Evolutionary conservation across 2,329 filamentous ascomycete species (phyloP).

Genomic region (Sordariomycetes sp.): DNA sequence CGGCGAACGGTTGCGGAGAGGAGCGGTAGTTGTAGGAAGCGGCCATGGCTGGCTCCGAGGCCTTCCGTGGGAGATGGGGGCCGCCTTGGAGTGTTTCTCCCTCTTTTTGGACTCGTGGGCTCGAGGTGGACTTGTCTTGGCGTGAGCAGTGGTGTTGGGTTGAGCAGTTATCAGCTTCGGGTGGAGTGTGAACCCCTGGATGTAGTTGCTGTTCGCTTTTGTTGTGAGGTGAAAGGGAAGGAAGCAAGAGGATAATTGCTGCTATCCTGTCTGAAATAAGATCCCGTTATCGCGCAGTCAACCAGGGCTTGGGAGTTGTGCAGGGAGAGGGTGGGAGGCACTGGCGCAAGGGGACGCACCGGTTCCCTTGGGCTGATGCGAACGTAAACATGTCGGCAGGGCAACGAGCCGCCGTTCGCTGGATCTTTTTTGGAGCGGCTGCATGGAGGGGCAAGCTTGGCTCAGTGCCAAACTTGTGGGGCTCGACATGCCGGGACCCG

Average conservation of each 20-base stretch:
- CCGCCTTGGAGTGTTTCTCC: background rate
- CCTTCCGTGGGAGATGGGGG: background rate
- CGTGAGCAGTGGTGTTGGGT: no score
- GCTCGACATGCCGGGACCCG: no score
- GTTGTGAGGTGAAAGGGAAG: background rate
- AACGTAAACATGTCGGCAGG: conserved; percentile 15
- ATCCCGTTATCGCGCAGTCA: background rate
- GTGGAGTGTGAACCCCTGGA: no score
- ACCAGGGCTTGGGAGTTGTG: background rate
- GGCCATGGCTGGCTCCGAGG: conserved; percentile 2
- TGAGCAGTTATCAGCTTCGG: no score
- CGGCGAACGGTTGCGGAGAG: conserved; percentile 3
- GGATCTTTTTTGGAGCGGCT: background rate
- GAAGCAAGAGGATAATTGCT: no score
- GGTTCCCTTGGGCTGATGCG: background rate
- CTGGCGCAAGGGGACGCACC: background rate
- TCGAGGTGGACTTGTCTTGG: background rate
- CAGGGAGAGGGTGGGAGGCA: background rate
- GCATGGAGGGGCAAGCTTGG: background rate
- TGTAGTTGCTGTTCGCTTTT: background rate
- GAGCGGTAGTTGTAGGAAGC: conserved; percentile 4
- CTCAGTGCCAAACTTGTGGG: no score
- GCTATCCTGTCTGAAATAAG: no score
- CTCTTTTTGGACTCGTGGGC: background rate
- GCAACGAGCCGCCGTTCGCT: conserved; percentile 8